These are phyloP conservation scores for Tuber indicum DNA, from an alignment of 495 filamentous ascomycete genomes.

Conservation along the genomic window DNA sequence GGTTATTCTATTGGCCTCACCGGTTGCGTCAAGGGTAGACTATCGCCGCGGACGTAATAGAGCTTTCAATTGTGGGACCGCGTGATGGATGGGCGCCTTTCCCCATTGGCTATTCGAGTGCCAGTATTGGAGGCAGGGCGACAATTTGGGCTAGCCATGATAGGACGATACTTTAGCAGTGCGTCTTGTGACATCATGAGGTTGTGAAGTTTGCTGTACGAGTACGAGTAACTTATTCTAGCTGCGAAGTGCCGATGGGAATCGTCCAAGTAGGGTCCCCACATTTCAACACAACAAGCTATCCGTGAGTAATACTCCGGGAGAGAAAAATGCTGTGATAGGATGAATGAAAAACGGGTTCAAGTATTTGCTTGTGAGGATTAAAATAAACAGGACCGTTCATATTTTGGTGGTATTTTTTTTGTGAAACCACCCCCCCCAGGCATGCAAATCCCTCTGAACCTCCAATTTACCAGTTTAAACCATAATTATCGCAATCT, in stretches of 20 bases:
- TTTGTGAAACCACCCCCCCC: neutral
- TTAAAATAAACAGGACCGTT: neutral
- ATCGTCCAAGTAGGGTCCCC: neutral
- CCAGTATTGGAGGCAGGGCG: neutral
- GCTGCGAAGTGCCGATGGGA: neutral
- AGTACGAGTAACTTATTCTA: no score
- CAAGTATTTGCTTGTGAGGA: neutral
- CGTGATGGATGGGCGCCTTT: neutral
- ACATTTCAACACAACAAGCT: neutral
- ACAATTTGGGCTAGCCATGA: neutral
- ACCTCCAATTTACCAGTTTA: neutral
- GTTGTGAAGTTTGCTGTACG: neutral
- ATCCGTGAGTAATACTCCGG: neutral
- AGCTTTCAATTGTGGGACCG: neutral
- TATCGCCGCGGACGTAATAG: neutral
- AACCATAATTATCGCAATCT: neutral
- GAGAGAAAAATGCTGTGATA: neutral
- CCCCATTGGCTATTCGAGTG: neutral
- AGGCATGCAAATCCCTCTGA: neutral
- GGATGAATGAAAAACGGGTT: neutral
- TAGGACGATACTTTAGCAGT: neutral
- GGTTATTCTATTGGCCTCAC: neutral
- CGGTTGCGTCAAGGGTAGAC: neutral
- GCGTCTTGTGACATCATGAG: neutral
- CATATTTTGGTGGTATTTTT: neutral